These are phyloP conservation scores for Avena sativa DNA, from an alignment of 176 grass and related monocot genomes.

Conservation along the genomic window DNA sequence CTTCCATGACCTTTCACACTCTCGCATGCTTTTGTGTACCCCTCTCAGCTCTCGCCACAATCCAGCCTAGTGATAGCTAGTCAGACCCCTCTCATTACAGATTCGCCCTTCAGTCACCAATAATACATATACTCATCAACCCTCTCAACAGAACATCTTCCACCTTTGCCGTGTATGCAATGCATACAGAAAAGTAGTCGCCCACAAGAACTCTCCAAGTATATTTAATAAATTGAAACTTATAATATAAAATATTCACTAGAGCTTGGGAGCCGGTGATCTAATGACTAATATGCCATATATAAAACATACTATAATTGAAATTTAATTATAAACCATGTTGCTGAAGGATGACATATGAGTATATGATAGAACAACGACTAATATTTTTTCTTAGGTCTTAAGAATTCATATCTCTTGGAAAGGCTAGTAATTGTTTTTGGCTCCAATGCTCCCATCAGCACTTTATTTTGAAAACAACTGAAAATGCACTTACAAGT, in stretches of 20 bases:
- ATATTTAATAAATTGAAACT: background rate
- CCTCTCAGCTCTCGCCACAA: background rate
- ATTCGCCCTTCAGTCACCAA: conserved; percentile 30
- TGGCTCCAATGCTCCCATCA: too few relatives aligned
- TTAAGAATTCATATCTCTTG: background rate
- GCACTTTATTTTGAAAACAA: too few relatives aligned
- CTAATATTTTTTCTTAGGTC: background rate
- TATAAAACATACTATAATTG: too few relatives aligned
- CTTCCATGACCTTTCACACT: conserved; percentile 33
- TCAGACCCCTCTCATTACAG: conserved; percentile 41
- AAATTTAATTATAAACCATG: background rate
- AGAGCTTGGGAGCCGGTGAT: too few relatives aligned
- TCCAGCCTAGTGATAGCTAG: conserved; percentile 34
- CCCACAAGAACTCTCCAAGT: background rate
- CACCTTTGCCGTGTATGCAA: background rate
- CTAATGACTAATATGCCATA: background rate
- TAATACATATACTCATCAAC: conserved; percentile 11
- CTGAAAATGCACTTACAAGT: too few relatives aligned
- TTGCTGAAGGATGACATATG: background rate
- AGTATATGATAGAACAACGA: background rate
- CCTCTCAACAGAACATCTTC: background rate
- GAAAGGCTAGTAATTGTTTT: too few relatives aligned
- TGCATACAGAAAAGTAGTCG: too few relatives aligned
- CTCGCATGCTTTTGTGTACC: background rate
- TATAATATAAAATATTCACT: too few relatives aligned